Base-by-base conservation (phyloP, 805 yeast species). In the Candida ovalis region DNA sequence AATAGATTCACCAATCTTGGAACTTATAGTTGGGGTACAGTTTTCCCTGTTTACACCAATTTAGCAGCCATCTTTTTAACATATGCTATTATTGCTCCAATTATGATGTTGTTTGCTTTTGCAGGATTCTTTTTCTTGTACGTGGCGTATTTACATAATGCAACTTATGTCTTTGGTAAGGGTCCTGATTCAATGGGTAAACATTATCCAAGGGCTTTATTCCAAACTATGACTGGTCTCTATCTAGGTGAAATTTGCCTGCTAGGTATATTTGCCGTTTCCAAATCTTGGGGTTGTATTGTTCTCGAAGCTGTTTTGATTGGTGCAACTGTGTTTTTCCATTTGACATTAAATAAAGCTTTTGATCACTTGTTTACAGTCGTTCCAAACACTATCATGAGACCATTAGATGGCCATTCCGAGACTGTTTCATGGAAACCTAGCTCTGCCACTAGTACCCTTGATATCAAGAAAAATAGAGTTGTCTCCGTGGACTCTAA, bases 231-330 rank as follows among this genome's bases (percentile, higher is more conserved):
- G 63, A 83, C 84, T 35, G 99, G 99, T 49, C 66, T 94, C 40
- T 92, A 92, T 65, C 65, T 92, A 40, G 96, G 96, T 36, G 91
- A 92, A 68, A 69, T 90, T 21, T 88, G 96, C 72, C 59, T 94
- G 53, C 64, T 94, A 46, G 97, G 97, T 47, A 67, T 94, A 47
- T 91, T 89, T 63, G 87, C 81, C 17, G 95, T 92, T 47, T 90
- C 95, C 52, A 88, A 88, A 73, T 86, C 95, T 38, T 92, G 97
- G 97, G 98, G 97, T 40, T 96, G 97, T 33, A 76, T 90, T 54
- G 87, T 84, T 3, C 68, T 92, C 46, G 88, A 86, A 64, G 82
- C 81, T 1, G 73, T 91, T 44, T 73, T 85, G 38, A 59, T 88
- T 13, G 78, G 76, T 8, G 66, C 76, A 54, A 88, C 97, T 0